Evolutionary conservation across 805 yeast species (phyloP), one percentile per base, ranked within the genome.

Genomic region (Saturnispora ahearnii): DNA sequence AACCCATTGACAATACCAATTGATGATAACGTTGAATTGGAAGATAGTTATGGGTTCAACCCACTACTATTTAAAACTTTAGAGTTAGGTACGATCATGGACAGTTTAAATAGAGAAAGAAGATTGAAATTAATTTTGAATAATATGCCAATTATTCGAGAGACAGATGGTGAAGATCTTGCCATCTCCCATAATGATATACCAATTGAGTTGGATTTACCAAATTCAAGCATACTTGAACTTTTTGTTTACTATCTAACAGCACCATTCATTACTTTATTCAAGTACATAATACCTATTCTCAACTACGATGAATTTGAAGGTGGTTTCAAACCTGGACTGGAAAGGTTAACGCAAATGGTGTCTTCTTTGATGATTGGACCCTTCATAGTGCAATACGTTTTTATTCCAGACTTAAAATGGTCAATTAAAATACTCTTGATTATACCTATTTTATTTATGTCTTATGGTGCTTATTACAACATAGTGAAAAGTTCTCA

Each of bases 1-100:
- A 48, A 56, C 2, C 44, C 58, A 1, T 45, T 59, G 2, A 51
- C 55, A 6, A 46, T 62, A 6, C 28, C 40, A 15, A 41, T 52
- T 8, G 60, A 57, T 4, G 62, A 57, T 11, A 55, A 57, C 28
- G 46, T 59, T 36, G 65, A 62, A 18, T 53, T 61, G 18, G 62
- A 64, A 45, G 65, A 64, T 41, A 53, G 57, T n/a, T 64, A 60
- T 45, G 51, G 58, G 6, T 64, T 58, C 51, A 63, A 62, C 41
- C 67, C 67, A 1, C 57, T 59, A 24, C 54, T 62, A 11, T 46
- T 64, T 22, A 59, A 59, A 50, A 59, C 57, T 37, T 45, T 62
- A 6, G 66, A 62, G 32, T 62, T 64, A 48, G 63, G 62, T 2
- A 52, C 61, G 0, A 58, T 64, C 11, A 52, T 64, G 29, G 54